Evolutionary conservation across 768 basidiomycete species (phyloP).

Genomic region (Auricularia sp.): DNA sequence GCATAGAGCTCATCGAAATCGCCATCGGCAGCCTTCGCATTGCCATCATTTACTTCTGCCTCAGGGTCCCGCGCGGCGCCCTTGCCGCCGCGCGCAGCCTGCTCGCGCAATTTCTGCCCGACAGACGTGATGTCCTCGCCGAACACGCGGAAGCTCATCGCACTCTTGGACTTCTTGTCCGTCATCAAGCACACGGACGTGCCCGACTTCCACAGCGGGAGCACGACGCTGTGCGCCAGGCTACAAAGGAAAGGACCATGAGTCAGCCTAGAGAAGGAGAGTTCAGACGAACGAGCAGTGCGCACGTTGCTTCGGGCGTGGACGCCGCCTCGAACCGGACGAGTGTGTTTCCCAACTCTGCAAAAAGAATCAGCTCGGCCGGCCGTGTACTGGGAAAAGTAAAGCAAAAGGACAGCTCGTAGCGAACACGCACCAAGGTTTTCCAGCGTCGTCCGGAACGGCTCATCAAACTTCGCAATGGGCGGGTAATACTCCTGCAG

Average conservation of each 20-base stretch:
- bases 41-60: background rate
- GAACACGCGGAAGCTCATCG: constrained; percentile 77
- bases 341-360: constrained; percentile 65
- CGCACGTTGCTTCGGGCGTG: constrained; percentile 46
- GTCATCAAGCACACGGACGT: constrained; percentile 85
- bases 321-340: constrained; percentile 54
- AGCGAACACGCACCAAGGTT: constrained; percentile 36
- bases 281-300: background rate
- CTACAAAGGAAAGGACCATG: constrained; percentile 24
- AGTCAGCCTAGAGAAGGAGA: background rate
- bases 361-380: background rate
- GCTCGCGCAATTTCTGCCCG: constrained; percentile 15
- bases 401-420: background rate
- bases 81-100: background rate
- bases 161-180: constrained; percentile 94
- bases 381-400: background rate
- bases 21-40: background rate
- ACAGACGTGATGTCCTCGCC: constrained; percentile 62
- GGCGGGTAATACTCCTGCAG: constrained; percentile 76
- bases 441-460: constrained; percentile 47
- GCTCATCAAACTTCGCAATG: constrained; percentile 48
- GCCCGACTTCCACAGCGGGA: constrained; percentile 95
- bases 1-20: too few species aligned
- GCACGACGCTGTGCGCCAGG: constrained; percentile 65
- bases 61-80: background rate